These are phyloP conservation scores for Saccharomycopsis fibuligera DNA, from an alignment of 805 yeast genomes.

Conservation along the genomic window DNA sequence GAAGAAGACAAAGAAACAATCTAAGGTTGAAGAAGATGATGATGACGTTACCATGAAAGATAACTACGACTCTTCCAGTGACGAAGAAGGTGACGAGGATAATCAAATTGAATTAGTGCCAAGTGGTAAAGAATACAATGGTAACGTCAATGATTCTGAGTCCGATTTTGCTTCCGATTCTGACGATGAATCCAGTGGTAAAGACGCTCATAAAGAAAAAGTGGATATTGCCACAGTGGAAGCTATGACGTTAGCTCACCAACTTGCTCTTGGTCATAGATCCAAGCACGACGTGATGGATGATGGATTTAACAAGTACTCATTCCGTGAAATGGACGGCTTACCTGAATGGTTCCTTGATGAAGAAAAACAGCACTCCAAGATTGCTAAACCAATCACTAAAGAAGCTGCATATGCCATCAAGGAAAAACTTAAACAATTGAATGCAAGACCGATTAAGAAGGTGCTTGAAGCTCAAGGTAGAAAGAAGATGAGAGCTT, in stretches of 20 bases:
- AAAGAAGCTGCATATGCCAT: conserved; percentile 84
- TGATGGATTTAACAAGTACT: conserved; percentile 86
- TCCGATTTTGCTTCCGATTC: conserved; percentile 38
- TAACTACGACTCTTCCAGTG: conserved; percentile 23
- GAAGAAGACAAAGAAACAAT: neutral
- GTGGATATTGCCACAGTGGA: conserved; percentile 87
- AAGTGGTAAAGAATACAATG: conserved; percentile 33
- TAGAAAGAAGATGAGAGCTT: conserved; percentile 90
- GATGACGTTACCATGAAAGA: conserved; percentile 22
- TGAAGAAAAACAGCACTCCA: conserved; percentile 83
- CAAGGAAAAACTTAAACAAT: conserved; percentile 65
- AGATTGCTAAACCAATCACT: conserved; percentile 84
- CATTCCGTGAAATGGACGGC: conserved; percentile 86
- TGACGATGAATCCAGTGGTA: conserved; percentile 34
- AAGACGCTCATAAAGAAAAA: conserved; percentile 48
- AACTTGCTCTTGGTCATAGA: conserved; percentile 84
- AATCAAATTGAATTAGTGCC: conserved; percentile 43
- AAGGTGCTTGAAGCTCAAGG: conserved; percentile 98
- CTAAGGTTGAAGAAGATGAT: conserved; percentile 17
- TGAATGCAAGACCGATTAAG: conserved; percentile 97
- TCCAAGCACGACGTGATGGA: conserved; percentile 80
- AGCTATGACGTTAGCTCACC: conserved; percentile 97
- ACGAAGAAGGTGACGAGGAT: conserved; percentile 23
- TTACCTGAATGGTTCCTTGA: conserved; percentile 97
- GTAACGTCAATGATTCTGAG: conserved; percentile 27